Evolutionary conservation across 2,329 filamentous ascomycete species (phyloP), one percentile per base, ranked within the genome.

Genomic region (Nemania sp.): DNA sequence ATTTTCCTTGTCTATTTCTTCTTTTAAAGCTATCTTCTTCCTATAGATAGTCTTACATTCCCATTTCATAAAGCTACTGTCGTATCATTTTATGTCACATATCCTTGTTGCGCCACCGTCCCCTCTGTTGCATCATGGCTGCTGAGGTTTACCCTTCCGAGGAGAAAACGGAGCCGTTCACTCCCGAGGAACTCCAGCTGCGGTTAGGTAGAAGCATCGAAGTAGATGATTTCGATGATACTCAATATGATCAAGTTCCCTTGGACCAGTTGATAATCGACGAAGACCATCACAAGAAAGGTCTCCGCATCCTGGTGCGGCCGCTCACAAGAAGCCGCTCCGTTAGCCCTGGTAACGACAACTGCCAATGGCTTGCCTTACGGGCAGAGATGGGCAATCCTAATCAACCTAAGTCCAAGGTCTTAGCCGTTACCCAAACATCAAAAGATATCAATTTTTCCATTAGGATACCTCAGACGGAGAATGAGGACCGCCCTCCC

Each of bases 391-490:
- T 85, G 43, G 82, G 85, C 43, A 83, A 84, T 20, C 76, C 84
- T 47, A 82, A 85, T 64, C 80, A 84, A 74, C 82, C 85, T n/a
- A 82, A 83, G 69, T 84, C 88, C 76, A 86, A 84, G 74, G 87
- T 89, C 55, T 78, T 89, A 27, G 87, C 87, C 41, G 87, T 89
- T 74, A 88, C 86, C 72, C 87, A 89, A 80, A 89, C 87, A 5
- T 82, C 83, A 68, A 84, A 84, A 73, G 86, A 89, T 76, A 87
- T 88, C 81, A 88, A 87, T 69, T 88, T 88, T 73, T 85, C 85
- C 45, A 85, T 89, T 68, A 81, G 83, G 57, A 86, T 89, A 64
- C 87, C 86, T 64, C 80, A 78, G 58, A 77, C 79, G 47, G 80
- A 84, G 65, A 78, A 78, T 51, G 80, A 81, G 52, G 79, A 79